Evolutionary conservation across 192 early-diverging fungal genomes (phyloP).

Genomic region (Linnemannia hyalina): DNA sequence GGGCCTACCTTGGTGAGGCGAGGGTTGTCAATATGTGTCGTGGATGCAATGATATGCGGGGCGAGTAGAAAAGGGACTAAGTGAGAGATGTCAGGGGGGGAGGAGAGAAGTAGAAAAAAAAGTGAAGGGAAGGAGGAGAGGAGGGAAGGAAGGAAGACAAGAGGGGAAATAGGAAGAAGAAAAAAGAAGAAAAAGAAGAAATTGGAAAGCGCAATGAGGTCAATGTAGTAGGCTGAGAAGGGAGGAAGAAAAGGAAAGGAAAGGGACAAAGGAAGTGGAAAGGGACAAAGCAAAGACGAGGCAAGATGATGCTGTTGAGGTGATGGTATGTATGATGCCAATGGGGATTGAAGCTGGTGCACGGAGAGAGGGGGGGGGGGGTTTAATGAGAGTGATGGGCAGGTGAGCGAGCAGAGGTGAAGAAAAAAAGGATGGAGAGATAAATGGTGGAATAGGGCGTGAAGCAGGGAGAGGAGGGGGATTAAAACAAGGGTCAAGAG

Average conservation of each 20-base stretch:
- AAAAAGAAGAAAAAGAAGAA: background rate
- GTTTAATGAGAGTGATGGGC: background rate
- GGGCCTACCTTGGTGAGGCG: background rate
- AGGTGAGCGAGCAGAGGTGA: background rate
- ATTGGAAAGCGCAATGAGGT: too few relatives aligned
- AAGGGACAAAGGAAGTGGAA: background rate
- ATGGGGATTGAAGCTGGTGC: background rate
- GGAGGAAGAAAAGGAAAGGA: background rate
- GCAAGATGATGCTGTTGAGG: background rate
- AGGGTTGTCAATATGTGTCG: background rate
- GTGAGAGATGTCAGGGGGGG: background rate
- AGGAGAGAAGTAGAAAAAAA: background rate
- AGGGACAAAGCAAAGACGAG: background rate
- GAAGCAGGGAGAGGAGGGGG: background rate
- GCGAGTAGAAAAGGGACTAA: conserved; percentile 1
- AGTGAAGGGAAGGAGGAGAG: background rate
- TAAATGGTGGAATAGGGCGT: background rate
- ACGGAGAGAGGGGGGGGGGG: background rate
- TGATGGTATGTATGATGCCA: background rate
- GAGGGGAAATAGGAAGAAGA: background rate
- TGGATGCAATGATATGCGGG: background rate
- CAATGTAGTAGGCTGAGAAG: too few relatives aligned
- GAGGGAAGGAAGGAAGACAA: background rate
- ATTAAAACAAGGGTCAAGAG: background rate
- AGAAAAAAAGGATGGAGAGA: background rate